Evolutionary conservation across 495 filamentous ascomycete genomes (phyloP).

Genomic region (Cercophora sp.): DNA sequence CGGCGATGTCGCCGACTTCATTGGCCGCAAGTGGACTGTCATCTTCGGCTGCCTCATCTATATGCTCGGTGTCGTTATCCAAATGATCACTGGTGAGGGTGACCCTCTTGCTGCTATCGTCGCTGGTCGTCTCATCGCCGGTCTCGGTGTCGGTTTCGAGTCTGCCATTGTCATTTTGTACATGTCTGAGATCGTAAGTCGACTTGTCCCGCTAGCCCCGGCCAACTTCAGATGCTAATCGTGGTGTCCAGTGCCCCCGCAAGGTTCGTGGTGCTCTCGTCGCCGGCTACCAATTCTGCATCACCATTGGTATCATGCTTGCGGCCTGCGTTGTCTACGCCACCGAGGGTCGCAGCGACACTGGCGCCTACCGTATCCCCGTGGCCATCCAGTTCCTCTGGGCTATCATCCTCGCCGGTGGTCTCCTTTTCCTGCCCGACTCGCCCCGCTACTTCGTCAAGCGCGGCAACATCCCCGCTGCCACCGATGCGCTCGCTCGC

Average conservation of each 20-base stretch:
- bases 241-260: constrained; percentile 45
- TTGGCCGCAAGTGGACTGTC: constrained; percentile 65
- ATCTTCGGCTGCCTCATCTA: constrained; percentile 63
- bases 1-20: constrained; percentile 64
- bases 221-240: neutral
- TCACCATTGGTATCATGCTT: constrained; percentile 70
- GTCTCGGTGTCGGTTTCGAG: constrained; percentile 71
- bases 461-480: constrained; percentile 59
- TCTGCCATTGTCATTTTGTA: constrained; percentile 72
- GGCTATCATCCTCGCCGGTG: constrained; percentile 61
- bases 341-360: constrained; percentile 57
- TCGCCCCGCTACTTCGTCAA: constrained; percentile 82
- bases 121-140: constrained; percentile 66
- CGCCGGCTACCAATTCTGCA: constrained; percentile 72
- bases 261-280: constrained; percentile 72
- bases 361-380: constrained; percentile 67
- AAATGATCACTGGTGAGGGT: constrained; percentile 44
- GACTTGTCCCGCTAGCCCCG: neutral
- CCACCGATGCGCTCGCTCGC: constrained; percentile 57
- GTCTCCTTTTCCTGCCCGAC: constrained; percentile 63
- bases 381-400: constrained; percentile 67
- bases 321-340: constrained; percentile 70
- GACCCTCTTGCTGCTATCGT: constrained; percentile 52
- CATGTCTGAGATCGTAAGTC: constrained; percentile 64
- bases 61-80: constrained; percentile 59